Percentiles rank a stretch among this genome's conserved stretches.
These are phyloP conservation scores for Rhodotorula sp. DNA, from an alignment of 1,284 basidiomycete species.

Conservation along the genomic window DNA sequence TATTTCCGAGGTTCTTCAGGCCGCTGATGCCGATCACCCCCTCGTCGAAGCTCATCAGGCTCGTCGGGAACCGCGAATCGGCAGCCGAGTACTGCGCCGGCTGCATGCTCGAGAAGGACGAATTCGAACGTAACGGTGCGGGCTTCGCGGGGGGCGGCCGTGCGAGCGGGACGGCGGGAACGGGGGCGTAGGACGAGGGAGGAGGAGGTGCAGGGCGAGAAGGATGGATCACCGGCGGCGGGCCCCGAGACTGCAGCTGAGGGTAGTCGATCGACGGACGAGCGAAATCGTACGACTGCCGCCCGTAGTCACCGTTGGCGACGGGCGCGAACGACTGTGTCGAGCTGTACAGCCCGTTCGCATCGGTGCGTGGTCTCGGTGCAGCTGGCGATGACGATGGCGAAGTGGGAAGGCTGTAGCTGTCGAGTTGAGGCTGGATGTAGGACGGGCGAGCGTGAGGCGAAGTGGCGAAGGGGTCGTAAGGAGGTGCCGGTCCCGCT, in stretches of 20 bases:
- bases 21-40: conserved; percentile 71
- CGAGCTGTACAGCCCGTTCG: conserved; percentile 62
- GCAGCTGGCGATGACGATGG: conserved; percentile 68
- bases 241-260: conserved; percentile 67
- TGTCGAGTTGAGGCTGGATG: conserved; percentile 40
- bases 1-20: conserved; percentile 94
- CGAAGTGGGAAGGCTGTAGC: conserved; percentile 48
- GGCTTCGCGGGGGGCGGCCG: conserved; percentile 32
- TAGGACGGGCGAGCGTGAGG: conserved; percentile 10
- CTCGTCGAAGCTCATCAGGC: conserved; percentile 41
- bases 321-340: conserved; percentile 66
- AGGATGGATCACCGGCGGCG: conserved; percentile 72
- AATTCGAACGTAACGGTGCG: conserved; percentile 39
- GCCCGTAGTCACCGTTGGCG: conserved; percentile 3
- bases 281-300: conserved; percentile 44
- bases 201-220: conserved; percentile 58
- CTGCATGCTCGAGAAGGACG: conserved; percentile 32
- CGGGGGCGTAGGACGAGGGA: conserved; percentile 1
- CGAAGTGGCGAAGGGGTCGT: conserved; percentile 33
- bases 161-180: conserved; percentile 31
- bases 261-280: conserved; percentile 74
- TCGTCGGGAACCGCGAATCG: conserved; percentile 60
- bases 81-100: conserved; percentile 51
- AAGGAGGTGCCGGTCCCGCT: conserved; percentile 31
- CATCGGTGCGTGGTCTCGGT: conserved; percentile 73